Conservation (phyloP, 1,284 basidiomycete genomes). For the Pyrrhoderma lamaoense region DNA sequence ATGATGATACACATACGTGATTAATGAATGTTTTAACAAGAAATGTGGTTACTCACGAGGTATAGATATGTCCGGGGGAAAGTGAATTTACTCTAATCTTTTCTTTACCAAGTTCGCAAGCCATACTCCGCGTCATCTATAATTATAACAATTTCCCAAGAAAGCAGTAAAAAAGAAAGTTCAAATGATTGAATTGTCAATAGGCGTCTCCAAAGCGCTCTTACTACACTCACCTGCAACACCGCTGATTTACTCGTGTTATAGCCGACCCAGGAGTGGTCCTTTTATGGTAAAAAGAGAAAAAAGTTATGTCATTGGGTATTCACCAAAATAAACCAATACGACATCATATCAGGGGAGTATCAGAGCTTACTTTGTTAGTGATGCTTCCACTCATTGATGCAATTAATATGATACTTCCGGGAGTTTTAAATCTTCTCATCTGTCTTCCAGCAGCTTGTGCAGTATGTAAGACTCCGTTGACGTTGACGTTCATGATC, state of each 20-base stretch:
- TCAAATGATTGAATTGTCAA: background rate
- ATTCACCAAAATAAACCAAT: too few relatives aligned
- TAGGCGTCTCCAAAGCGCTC: slow-evolving; percentile 19
- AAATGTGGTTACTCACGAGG: slow-evolving; percentile 55
- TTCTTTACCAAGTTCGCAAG: slow-evolving; percentile 69
- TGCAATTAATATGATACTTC: slow-evolving; percentile 78
- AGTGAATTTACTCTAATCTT: slow-evolving; percentile 72
- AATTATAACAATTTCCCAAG: slow-evolving; percentile 25
- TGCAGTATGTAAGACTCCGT: slow-evolving; percentile 71
- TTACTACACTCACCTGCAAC: slow-evolving; percentile 48
- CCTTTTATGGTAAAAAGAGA: too few relatives aligned
- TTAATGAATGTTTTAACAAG: too few relatives aligned
- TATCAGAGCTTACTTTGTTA: slow-evolving; percentile 64
- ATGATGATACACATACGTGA: too few relatives aligned
- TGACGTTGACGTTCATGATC: slow-evolving; percentile 70
- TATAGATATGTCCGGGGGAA: slow-evolving; percentile 72
- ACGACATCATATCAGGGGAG: too few relatives aligned
- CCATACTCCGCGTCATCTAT: slow-evolving; percentile 80
- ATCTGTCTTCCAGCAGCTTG: slow-evolving; percentile 76
- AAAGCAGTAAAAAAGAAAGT: background rate
- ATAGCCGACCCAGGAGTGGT: slow-evolving; percentile 70
- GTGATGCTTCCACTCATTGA: slow-evolving; percentile 85
- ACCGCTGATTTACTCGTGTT: slow-evolving; percentile 80
- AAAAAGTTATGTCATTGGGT: background rate
- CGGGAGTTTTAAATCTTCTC: slow-evolving; percentile 59